phyloP scores from a whole-genome alignment of 1,284 basidiomycete species.

The Melanopsichium pennsylvanicum region DNA sequence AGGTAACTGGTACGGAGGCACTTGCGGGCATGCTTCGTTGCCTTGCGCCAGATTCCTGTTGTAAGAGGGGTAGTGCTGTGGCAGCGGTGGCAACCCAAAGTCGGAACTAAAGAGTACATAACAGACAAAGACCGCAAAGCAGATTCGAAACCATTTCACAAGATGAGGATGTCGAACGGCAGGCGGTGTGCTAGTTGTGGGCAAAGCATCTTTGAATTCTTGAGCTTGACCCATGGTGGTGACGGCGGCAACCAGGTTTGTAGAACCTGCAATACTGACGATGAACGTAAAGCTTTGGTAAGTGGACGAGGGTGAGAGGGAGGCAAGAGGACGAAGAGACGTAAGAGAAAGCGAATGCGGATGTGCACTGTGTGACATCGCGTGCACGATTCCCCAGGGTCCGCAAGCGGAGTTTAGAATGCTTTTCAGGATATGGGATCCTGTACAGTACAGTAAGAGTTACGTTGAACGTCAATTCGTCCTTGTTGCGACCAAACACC shows the following conservation, averaged over 20 bases:
- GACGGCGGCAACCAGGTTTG: too few species aligned
- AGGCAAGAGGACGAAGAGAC: too few species aligned
- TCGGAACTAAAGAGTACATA: not conserved
- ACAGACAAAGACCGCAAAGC: slow-evolving; percentile 3
- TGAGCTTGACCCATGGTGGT: slow-evolving; percentile 7
- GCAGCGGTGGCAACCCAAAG: not conserved
- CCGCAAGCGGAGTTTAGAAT: not conserved
- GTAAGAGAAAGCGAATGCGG: not conserved
- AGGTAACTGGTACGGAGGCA: slow-evolving; percentile 21
- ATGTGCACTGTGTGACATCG: slow-evolving; percentile 1
- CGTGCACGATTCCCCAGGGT: slow-evolving; percentile 2
- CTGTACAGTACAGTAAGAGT: too few species aligned
- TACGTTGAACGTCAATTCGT: not conserved
- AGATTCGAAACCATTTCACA: not conserved
- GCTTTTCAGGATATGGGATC: not conserved
- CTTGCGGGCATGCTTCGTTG: slow-evolving; percentile 29
- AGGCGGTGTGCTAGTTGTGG: not conserved
- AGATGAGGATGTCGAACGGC: not conserved
- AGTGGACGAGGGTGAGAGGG: not conserved
- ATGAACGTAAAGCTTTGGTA: too few species aligned
- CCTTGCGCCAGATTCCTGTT: not conserved
- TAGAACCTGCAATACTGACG: too few species aligned
- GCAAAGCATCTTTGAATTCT: slow-evolving; percentile 4
- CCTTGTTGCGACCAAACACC: not conserved
- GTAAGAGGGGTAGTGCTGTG: not conserved